Base-by-base conservation (phyloP, 305 asterid species). In the Lippia alba region DNA sequence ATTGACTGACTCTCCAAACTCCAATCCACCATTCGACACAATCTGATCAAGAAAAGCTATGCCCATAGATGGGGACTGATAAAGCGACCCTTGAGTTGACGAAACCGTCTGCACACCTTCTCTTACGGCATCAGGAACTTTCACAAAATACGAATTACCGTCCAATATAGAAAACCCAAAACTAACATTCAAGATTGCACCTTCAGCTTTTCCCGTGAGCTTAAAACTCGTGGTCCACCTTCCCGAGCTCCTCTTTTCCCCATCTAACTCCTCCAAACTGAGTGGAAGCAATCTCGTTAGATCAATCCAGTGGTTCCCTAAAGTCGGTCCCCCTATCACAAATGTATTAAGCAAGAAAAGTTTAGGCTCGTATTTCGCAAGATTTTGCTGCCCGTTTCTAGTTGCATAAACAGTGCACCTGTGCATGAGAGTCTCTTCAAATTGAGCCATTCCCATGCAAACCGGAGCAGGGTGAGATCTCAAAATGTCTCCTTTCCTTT, bases 171-270 rank as follows among this genome's bases (percentile, higher is more conserved):
- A 81, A 80, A 86, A 89, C 14, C 86, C 84, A 40, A 89, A 80
- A 80, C 86, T 86, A 59, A 83, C 86, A 80, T 83, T 80, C 51
- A 89, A 75, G 49, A 70, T 18, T 9, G 96, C 92, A 76, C 89
- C 92, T 73, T 83, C 80, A 63, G 85, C 92, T 77, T 74, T 81
- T 60, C 91, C 91, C 46, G 79, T 67, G 51, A 89, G 92, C 73
- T 83, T 86, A 72, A 86, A 86, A 70, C 90, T 79, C 3, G 92
- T 89, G 50, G 87, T 83, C 96, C 96, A 89, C 75, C 77, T 89
- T 53, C 86, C 89, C 8, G 87, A 72, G 58, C 81, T 78, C 75
- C 89, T 79, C 72, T 82, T 74, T 46, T 81, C 91, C 75, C 76
- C 85, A 45, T 79, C 82, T 77, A 88, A 75, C 61, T 88, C 94